Conservation (phyloP, 176 grass and related monocot species). For the Rhynchospora tenuis region DNA sequence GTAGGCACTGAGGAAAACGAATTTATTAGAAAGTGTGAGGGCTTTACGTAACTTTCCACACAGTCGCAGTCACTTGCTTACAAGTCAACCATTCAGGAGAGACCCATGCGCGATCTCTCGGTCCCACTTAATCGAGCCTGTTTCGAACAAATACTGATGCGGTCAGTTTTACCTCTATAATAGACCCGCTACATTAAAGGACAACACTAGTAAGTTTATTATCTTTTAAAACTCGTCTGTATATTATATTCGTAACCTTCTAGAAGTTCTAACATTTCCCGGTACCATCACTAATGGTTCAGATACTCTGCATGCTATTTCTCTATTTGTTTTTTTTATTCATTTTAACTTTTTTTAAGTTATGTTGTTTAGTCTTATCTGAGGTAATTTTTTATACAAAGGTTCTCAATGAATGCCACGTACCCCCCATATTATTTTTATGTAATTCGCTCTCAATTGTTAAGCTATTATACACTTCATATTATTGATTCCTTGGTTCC, state of each 20-base stretch:
- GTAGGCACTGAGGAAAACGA: too few species aligned
- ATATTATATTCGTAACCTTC: not conserved
- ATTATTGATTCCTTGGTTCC: not conserved
- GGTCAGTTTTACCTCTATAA: not conserved
- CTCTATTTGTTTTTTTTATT: constrained; percentile 5
- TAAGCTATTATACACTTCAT: not conserved
- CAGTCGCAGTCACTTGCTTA: too few species aligned
- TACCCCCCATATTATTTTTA: not conserved
- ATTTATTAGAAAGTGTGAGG: not conserved
- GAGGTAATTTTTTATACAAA: not conserved
- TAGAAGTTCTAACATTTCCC: constrained; percentile 5
- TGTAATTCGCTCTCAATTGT: not conserved
- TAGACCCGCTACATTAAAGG: not conserved
- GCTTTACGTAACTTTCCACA: not conserved
- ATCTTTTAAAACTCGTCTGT: not conserved
- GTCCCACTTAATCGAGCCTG: not conserved
- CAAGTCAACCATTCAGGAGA: not conserved
- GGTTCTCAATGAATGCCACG: not conserved
- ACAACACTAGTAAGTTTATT: not conserved
- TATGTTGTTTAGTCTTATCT: not conserved
- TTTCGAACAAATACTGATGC: not conserved
- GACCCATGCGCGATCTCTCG: not conserved
- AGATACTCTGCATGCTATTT: not conserved
- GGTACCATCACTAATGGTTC: not conserved
- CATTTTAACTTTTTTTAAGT: not conserved